Evolutionary conservation across 2,329 filamentous ascomycete species (phyloP).

Genomic region (Verticillium nubilum): DNA sequence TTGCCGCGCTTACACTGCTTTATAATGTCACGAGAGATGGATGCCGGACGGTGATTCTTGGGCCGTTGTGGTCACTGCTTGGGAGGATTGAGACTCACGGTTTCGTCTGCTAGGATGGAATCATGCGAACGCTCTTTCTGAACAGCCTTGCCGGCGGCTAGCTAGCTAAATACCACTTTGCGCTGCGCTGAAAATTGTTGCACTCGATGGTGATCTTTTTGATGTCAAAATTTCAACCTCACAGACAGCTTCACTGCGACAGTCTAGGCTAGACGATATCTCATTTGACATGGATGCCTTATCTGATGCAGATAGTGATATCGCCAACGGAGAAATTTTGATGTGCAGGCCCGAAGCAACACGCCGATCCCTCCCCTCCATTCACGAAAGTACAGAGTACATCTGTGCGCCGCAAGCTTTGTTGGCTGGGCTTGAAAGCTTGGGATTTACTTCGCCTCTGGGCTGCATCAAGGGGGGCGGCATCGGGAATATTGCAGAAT

Average conservation of each 20-base stretch:
- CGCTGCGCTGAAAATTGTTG: not conserved
- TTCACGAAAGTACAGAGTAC: not conserved
- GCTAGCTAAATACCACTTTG: not conserved
- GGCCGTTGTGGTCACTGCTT: not conserved
- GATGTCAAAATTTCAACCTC: no score
- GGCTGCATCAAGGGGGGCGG: not conserved
- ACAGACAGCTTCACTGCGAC: no score
- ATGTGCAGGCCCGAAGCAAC: not conserved
- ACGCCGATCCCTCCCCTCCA: not conserved
- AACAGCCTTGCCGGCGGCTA: not conserved
- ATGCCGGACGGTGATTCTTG: not conserved
- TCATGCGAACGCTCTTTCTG: not conserved
- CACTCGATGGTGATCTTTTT: not conserved
- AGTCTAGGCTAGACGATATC: no score
- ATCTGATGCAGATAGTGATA: no score
- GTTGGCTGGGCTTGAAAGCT: not conserved
- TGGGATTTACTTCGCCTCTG: not conserved
- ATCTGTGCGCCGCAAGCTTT: not conserved
- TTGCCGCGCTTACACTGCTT: not conserved
- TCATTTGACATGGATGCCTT: no score
- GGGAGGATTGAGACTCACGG: not conserved
- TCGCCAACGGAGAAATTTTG: not conserved
- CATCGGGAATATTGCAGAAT: constrained; percentile 5
- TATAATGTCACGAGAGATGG: not conserved
- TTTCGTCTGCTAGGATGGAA: not conserved